Evolutionary conservation across 345 rosid genomes (phyloP).

Genomic region (Rhodamnia argentea): DNA sequence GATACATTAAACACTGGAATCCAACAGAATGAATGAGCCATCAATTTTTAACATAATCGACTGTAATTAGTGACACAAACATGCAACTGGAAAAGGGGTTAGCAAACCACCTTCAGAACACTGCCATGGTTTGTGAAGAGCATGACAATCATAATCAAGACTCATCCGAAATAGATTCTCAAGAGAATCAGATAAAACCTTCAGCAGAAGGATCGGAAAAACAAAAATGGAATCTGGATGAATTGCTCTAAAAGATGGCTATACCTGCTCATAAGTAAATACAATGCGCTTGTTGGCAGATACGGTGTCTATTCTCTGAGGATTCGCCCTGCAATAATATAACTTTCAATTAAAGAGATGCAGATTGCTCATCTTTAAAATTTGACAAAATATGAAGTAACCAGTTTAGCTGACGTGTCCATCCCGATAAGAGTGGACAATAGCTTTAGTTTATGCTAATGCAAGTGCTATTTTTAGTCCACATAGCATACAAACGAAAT

Average conservation of each 20-base stretch:
- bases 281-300: conserved; percentile 72
- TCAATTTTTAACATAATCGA: background rate
- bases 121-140: background rate
- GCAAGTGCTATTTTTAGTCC: background rate
- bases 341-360: background rate
- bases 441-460: background rate
- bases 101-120: background rate
- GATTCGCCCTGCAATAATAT: conserved; percentile 64
- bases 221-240: background rate
- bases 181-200: background rate
- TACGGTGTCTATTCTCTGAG: conserved; percentile 79
- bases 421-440: background rate
- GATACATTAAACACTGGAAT: conserved; percentile 84
- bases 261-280: conserved; percentile 92
- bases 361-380: background rate
- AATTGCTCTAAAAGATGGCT: background rate
- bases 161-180: background rate
- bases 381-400: background rate
- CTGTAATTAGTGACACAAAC: background rate
- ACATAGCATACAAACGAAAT: background rate
- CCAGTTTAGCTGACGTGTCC: background rate
- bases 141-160: background rate
- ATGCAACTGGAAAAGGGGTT: background rate
- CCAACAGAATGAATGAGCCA: conserved; percentile 8
- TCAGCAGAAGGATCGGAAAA: background rate